Evolutionary conservation across 2,329 filamentous ascomycete genomes (phyloP).

Genomic region (Colletotrichum sojae): DNA sequence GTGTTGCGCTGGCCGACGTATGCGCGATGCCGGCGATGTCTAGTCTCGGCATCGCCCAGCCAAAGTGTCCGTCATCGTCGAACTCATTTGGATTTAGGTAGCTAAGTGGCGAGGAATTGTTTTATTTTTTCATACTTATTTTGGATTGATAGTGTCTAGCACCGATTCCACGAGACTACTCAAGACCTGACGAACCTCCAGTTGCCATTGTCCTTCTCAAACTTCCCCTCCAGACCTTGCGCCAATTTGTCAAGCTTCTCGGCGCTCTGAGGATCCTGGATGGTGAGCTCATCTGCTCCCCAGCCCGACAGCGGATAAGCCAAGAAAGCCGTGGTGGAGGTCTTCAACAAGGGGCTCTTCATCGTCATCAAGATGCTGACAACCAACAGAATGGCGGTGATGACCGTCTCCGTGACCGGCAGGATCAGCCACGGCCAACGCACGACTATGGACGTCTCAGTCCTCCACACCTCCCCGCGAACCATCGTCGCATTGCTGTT

Average conservation of each 20-base stretch:
- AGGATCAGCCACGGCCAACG: conserved; percentile 50
- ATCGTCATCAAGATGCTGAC: conserved; percentile 1
- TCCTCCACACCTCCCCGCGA: conserved; percentile 42
- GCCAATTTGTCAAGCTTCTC: conserved; percentile 6
- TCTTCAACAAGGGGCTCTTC: background rate
- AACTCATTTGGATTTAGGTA: too few relatives aligned
- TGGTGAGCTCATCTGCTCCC: background rate
- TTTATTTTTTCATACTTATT: too few relatives aligned
- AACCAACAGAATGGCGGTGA: conserved; percentile 45
- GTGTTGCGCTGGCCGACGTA: too few relatives aligned
- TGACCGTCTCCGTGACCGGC: conserved; percentile 42
- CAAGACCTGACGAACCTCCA: conserved; percentile 3
- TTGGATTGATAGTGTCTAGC: too few relatives aligned
- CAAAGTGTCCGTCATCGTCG: too few relatives aligned
- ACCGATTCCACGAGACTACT: background rate
- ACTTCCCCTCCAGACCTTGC: background rate
- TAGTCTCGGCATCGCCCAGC: too few relatives aligned
- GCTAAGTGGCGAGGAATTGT: too few relatives aligned
- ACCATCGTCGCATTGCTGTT: conserved; percentile 38
- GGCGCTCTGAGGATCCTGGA: conserved; percentile 6
- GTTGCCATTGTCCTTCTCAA: background rate
- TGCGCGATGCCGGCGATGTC: too few relatives aligned
- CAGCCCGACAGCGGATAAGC: conserved; percentile 3
- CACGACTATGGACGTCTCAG: conserved; percentile 48
- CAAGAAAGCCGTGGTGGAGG: background rate